Base-by-base conservation (phyloP, 495 filamentous ascomycete species). In the Friedmanniomyces simplex region DNA sequence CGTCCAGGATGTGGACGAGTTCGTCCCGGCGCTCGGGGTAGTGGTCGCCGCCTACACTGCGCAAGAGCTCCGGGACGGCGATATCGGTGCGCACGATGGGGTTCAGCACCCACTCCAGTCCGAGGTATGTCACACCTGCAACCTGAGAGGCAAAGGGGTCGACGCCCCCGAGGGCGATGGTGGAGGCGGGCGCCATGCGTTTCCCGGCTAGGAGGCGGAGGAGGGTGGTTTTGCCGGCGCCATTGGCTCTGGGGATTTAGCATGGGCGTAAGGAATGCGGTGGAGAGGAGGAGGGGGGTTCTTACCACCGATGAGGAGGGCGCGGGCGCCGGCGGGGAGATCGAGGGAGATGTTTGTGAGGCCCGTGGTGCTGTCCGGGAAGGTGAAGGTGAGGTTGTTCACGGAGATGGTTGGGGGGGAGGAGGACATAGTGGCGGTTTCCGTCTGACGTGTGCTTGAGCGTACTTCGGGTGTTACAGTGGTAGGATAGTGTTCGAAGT, bases 101-200 rank as follows among this genome's bases (percentile, higher is more conserved):
- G 74, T 97, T 97, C n/a, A 97, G 81, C 13, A 97, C 94, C 94
- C 94, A 99, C 74, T 99, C 93, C 0, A 94, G 80, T 0, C 93
- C 93, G 6, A 99, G 84, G 70, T 99, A 99, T 49, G 90, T 96
- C 25, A 99, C 91, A 47, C 91, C 93, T 71, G 94, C 86, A 0
- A 96, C 78, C 12, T 82, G 81, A 22, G 87, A 79, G 64, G 85
- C 85, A 80, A 99, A 97, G 8, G 93, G 93, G 73, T 97, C 94
- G 28, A 87, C 79, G 52, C 86, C 88, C 34, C 79, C 84, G 42
- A 99, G 82, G 55, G 71, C 69, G 64, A 99, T 82, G 22, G 81
- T 84, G 61, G 77, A 72, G 28, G 69, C 70, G 0, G 94, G 94
- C 1, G 93, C 85, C 55, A 99, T 84, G 22, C 89, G 88, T 71